Base-by-base conservation (phyloP, 805 yeast genomes). In the Priceomyces melissophilus region DNA sequence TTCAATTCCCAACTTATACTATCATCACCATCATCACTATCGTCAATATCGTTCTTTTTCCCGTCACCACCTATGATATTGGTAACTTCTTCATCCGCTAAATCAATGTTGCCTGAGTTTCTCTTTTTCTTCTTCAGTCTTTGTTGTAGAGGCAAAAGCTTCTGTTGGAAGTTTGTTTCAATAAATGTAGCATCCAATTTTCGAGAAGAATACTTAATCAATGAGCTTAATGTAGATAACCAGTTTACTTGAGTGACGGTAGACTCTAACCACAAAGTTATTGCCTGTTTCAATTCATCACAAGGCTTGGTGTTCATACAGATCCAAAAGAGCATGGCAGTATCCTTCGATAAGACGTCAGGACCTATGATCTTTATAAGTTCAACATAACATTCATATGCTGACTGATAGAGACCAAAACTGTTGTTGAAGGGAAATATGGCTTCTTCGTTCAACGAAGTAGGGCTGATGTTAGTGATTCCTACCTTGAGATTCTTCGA, bases 251-350 rank as follows among this genome's bases (percentile, higher is more conserved):
- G 73, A 28, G 37, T 37, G 11, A 65, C 46, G 25, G 64, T 69
- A 3, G 76, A 70, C 12, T 76, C 78, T 34, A 85, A 58, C 91
- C 93, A 86, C 12, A 77, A 72, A 11, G 53, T 57, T 10, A 86
- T 67, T 36, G 84, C 63, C 3, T 62, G 58, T 23, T 66, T 55
- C 13, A 84, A 55, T 6, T 69, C 71, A 1, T 47, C 48, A 32
- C 79, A 75, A 2, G 63, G 62, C 71, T 80, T 46, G 66, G 73
- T 28, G 69, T 68, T 65, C 67, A 70, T 63, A 8, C 70, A 77
- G 7, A 79, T 65, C 93, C 93, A 87, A 5, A 83, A 61, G 20
- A 76, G 64, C 32, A 66, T 71, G 31, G 79, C 80, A 5, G 81
- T 55, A 2, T 70, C 72, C 10, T 63, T 58, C 2, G 63, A 54